Base-by-base conservation (phyloP, 345 rosid species). In the Bretschneidera sinensis region DNA sequence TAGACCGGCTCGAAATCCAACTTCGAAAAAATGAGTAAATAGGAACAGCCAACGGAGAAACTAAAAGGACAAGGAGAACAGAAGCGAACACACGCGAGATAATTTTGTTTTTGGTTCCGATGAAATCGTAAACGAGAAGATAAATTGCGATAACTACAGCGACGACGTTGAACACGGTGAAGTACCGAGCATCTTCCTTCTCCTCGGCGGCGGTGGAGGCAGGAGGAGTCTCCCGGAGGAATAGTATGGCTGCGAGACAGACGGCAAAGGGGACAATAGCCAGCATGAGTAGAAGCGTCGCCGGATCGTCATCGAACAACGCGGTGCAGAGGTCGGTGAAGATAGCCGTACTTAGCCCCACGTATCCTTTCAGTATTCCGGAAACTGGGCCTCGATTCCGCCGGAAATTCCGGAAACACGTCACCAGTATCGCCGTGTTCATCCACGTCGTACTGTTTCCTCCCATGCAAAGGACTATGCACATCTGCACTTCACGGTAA, bases 361-460 rank as follows among this genome's bases (percentile, higher is more conserved):
- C 96, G 62, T 83, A 92, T 13, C 97, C 97, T 61, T 92, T 92
- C 72, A 92, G 74, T 55, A 92, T 86, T 16, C 99, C 99, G 0
- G 99, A 83, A 20, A 92, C 97, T 0, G 99, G 97, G 5, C 99
- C 99, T 7, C 99, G 80, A 78, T 90, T 87, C 35, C 83, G 70
- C 24, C 96, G 76, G 80, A 92, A 92, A 58, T 92, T 92, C 0
- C 97, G 84, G 21, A 92, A 85, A 67, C 99, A 92, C 0, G 95
- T 90, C 23, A 92, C 97, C 4, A 92, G 65, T 47, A 90, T 81
- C 48, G 96, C 96, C 45, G 96, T 92, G 87, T 92, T 92, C 98
- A 92, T 92, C 98, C 98, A 92, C 39, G 98, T 92, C 3, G 94
- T 82, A 59, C 97, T 89, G 81, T 92, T 92, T 28, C 98, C 98